Evolutionary conservation across 768 basidiomycete species (phyloP).

Genomic region (Russula compacta): DNA sequence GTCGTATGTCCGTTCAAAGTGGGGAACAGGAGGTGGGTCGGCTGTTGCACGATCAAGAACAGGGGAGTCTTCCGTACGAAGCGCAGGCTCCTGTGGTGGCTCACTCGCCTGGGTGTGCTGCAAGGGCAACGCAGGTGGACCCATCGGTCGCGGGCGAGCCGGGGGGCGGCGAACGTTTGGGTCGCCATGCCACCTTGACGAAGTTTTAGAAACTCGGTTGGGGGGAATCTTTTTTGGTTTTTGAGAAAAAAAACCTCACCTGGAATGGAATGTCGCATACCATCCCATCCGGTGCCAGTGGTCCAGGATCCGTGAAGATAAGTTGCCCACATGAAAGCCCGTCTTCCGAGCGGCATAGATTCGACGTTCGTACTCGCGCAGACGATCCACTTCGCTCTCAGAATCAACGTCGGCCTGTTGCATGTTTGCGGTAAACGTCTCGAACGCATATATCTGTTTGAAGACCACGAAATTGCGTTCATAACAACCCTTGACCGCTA

Average conservation of each 20-base stretch:
- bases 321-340: slow-evolving; percentile 62
- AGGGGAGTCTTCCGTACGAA: slow-evolving; percentile 16
- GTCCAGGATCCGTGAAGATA: slow-evolving; percentile 65
- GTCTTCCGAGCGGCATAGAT: slow-evolving; percentile 55
- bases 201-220: not conserved
- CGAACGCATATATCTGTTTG: slow-evolving; percentile 73
- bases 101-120: slow-evolving; percentile 14
- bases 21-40: slow-evolving; percentile 15
- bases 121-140: slow-evolving; percentile 14
- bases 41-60: slow-evolving; percentile 11
- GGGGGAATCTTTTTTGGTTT: not conserved
- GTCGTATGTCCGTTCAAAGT: slow-evolving; percentile 18
- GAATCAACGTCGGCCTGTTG: slow-evolving; percentile 31
- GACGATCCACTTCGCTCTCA: slow-evolving; percentile 51
- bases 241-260: slow-evolving; percentile 32
- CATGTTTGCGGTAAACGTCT: slow-evolving; percentile 39
- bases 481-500: slow-evolving; percentile 77
- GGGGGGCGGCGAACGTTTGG: slow-evolving; percentile 19
- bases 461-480: slow-evolving; percentile 80
- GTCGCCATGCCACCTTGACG: slow-evolving; percentile 19
- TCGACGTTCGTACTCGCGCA: slow-evolving; percentile 65
- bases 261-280: slow-evolving; percentile 64
- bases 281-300: slow-evolving; percentile 73
- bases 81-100: slow-evolving; percentile 8
- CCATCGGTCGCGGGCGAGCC: slow-evolving; percentile 18